phyloP scores from a whole-genome alignment of 1,139 yeast genomes.

The Blastobotrys persicus region DNA sequence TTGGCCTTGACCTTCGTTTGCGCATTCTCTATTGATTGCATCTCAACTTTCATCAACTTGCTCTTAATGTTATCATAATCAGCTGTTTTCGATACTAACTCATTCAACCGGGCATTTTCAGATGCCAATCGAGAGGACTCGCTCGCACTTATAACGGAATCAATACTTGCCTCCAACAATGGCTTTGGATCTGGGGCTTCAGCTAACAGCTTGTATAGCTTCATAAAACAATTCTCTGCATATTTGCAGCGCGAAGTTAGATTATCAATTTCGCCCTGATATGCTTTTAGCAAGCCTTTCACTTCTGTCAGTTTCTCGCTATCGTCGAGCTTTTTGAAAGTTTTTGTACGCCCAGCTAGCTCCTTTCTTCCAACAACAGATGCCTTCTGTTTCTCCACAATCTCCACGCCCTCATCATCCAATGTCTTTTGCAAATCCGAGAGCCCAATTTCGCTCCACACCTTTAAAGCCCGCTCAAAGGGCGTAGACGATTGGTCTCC shows the following conservation, averaged over 20 bases:
- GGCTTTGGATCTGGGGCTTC: slow-evolving; percentile 96
- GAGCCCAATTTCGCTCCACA: slow-evolving; percentile 75
- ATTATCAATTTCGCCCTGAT: slow-evolving; percentile 84
- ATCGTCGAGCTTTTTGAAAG: slow-evolving; percentile 68
- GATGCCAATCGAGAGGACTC: slow-evolving; percentile 53
- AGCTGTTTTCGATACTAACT: slow-evolving; percentile 61
- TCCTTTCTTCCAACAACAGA: slow-evolving; percentile 70
- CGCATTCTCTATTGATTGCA: slow-evolving; percentile 32
- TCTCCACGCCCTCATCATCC: slow-evolving; percentile 71
- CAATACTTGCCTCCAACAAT: slow-evolving; percentile 66
- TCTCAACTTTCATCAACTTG: slow-evolving; percentile 54
- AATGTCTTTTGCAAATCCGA: slow-evolving; percentile 65
- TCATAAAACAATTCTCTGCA: slow-evolving; percentile 71
- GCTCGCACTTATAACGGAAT: slow-evolving; percentile 57
- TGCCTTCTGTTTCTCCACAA: slow-evolving; percentile 65
- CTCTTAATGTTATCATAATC: slow-evolving; percentile 77
- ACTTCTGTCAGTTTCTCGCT: slow-evolving; percentile 63
- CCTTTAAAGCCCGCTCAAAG: slow-evolving; percentile 63
- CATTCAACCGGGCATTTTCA: slow-evolving; percentile 57
- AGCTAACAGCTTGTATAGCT: slow-evolving; percentile 68
- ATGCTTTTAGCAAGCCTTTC: slow-evolving; percentile 68
- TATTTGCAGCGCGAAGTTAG: slow-evolving; percentile 74
- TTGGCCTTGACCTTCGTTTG: slow-evolving; percentile 37
- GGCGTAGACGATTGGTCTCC: no score
- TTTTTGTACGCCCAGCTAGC: slow-evolving; percentile 77